Evolutionary conservation across 2,329 filamentous ascomycete species (phyloP).

Genomic region (Epichloe hybrida): DNA sequence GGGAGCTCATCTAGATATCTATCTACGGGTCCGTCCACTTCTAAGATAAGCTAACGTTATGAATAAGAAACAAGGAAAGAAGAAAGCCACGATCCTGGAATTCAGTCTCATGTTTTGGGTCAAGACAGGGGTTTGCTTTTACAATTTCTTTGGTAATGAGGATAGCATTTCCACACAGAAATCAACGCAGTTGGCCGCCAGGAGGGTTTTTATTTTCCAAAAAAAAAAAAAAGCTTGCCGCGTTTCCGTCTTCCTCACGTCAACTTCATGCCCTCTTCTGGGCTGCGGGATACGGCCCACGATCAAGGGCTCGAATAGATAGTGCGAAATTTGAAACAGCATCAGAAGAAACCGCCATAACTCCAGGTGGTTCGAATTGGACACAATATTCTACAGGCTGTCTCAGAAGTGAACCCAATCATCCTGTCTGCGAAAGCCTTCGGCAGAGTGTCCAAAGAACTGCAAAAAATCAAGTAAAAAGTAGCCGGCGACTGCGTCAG

Average conservation of each 20-base stretch:
- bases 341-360: not conserved
- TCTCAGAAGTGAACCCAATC: not conserved
- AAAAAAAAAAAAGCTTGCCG: not conserved
- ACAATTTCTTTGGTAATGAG: not conserved
- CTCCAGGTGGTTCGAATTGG: not conserved
- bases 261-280: not conserved
- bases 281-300: not conserved
- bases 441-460: not conserved
- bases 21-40: conserved; percentile 2
- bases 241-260: not conserved
- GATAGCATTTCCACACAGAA: not conserved
- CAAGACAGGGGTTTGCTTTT: not conserved
- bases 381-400: not conserved
- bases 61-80: not conserved
- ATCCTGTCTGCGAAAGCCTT: not conserved
- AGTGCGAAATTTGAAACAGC: not conserved
- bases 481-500: conserved; percentile 5
- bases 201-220: not conserved
- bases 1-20: not conserved
- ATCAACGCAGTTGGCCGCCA: not conserved
- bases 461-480: not conserved
- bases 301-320: not conserved
- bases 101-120: not conserved
- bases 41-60: not conserved
- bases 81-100: not conserved